A percentile compares a stretch with the other conserved stretches of the same genome.
These are phyloP conservation scores for Chalciporus piperatus DNA, from an alignment of 768 basidiomycete species.

Conservation along the genomic window DNA sequence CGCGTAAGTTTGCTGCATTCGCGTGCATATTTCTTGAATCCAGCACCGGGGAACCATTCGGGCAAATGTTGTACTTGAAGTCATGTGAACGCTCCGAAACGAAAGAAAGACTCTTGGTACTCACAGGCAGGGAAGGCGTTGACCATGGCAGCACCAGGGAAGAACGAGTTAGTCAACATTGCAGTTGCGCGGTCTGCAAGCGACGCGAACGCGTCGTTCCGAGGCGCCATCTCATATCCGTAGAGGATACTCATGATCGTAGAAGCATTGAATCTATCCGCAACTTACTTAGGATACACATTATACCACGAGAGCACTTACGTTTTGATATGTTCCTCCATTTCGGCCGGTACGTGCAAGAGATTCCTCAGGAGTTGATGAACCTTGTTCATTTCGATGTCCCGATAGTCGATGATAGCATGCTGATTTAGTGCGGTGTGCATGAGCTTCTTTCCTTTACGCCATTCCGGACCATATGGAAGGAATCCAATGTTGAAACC, in stretches of 20 bases:
- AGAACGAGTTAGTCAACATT: constrained; percentile 25
- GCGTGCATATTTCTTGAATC: constrained; percentile 25
- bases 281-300: too few species aligned
- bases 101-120: constrained; percentile 2
- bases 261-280: constrained; percentile 25
- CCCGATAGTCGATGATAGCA: constrained; percentile 26
- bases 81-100: neutral
- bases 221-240: constrained; percentile 33
- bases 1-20: constrained; percentile 16
- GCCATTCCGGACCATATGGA: constrained; percentile 38
- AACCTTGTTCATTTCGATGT: constrained; percentile 32
- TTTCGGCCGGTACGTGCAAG: constrained; percentile 25
- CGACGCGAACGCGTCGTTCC: constrained; percentile 31
- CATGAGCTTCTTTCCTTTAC: constrained; percentile 34
- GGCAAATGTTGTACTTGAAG: constrained; percentile 25
- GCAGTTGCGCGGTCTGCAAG: constrained; percentile 31
- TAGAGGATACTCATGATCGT: constrained; percentile 34
- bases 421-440: constrained; percentile 36
- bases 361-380: constrained; percentile 32
- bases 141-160: constrained; percentile 32
- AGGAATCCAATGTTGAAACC: constrained; percentile 36
- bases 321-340: constrained; percentile 24
- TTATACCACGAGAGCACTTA: neutral
- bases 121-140: constrained; percentile 30
- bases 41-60: constrained; percentile 30